Evolutionary conservation across 2,329 filamentous ascomycete species (phyloP).

Genomic region (Cyanodermella asteris): DNA sequence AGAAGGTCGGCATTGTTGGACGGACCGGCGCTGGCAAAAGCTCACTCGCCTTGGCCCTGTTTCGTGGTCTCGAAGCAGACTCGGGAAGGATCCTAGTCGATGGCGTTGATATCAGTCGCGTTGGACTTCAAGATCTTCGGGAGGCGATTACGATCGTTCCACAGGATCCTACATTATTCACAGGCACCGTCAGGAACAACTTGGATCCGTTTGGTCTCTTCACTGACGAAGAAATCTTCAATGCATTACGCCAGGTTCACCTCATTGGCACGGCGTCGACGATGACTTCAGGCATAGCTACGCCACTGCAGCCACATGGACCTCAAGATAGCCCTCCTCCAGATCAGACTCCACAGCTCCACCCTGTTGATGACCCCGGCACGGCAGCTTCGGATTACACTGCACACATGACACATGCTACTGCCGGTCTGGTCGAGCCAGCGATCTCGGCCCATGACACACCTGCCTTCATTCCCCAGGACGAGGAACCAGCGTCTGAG

Average conservation of each 20-base stretch:
- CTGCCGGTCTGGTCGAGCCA: no score
- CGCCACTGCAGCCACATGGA: conserved; percentile 8
- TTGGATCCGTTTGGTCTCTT: conserved; percentile 80
- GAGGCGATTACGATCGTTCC: conserved; percentile 94
- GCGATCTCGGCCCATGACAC: no score
- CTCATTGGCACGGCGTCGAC: conserved; percentile 40
- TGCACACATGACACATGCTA: no score
- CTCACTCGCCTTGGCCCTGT: conserved; percentile 76
- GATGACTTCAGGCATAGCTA: conserved; percentile 12
- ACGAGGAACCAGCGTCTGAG: conserved; percentile 6
- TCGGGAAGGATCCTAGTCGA: conserved; percentile 78
- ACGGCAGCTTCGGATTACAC: no score
- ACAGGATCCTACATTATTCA: conserved; percentile 88
- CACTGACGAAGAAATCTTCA: conserved; percentile 77
- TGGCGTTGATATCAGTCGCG: conserved; percentile 67
- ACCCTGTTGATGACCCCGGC: no score
- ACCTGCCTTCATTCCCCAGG: conserved; percentile 7
- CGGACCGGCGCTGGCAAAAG: conserved; percentile 93
- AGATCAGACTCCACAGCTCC: no score
- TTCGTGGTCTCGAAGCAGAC: conserved; percentile 82
- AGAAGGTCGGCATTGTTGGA: conserved; percentile 93
- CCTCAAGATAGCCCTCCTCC: conserved; percentile 4
- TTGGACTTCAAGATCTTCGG: conserved; percentile 81
- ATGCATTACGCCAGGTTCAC: conserved; percentile 67
- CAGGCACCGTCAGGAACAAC: conserved; percentile 75